Base-by-base conservation (phyloP, 352 stramenopile genomes). In the Phytophthora meadii region DNA sequence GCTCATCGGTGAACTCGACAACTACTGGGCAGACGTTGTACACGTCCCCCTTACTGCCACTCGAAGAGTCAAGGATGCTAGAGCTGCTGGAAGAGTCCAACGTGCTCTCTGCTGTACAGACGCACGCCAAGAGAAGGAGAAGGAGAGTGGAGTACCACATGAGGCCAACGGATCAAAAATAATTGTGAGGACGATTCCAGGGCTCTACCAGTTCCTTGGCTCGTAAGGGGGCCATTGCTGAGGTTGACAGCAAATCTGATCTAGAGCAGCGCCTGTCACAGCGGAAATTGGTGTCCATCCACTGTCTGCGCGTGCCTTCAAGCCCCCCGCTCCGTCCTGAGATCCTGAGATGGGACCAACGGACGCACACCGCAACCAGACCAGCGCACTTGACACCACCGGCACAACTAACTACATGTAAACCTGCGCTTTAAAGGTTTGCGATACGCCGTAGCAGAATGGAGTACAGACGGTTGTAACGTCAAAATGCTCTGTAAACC, bases 11-110 rank as follows among this genome's bases (percentile, higher is more conserved):
- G 56, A 70, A 70, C 2, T 70, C 42, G n/a, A 70, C 54, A 14
- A 60, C 46, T 30, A 65, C 61, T 22, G 61, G 61, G 48, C 61
- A 70, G 3, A 70, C 61, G 36, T 70, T 70, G 32, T 70, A 70
- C n/a, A 65, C 24, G 17, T 70, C 61, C 15, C 25, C 22, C 4
- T 32, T 65, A 24, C 39, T 60, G 24, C 47, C 54, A 12, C 50
- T 60, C 14, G 41, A 55, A 30, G 60, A 48, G 10, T 3, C 10
- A 14, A 53, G 17, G 9, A 24, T 17, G 8, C 46, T 40, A 27
- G 45, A 48, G 17, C 15, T 68, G 17, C 17, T 12, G 39, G 27
- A 25, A 4, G 55, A 36, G 11, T 58, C 14, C 28, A 41, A 25
- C 24, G 55, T 11, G 40, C 39, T 55, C 10, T 65, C 47, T 14